Conservation (phyloP, 2,329 filamentous ascomycete species). For the Fusarium nanum region DNA sequence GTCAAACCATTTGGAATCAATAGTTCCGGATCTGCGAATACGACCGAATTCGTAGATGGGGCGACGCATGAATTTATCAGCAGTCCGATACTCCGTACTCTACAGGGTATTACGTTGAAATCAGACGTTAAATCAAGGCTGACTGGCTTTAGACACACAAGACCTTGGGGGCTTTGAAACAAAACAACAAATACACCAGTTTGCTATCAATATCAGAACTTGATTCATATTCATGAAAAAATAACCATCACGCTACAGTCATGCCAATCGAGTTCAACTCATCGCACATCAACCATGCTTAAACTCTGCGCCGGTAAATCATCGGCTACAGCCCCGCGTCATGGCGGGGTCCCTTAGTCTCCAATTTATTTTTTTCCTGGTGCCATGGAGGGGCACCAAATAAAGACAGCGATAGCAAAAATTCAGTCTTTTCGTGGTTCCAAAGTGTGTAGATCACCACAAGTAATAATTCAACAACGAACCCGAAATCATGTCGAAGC, state of each 20-base stretch:
- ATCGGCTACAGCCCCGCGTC: slow-evolving; percentile 31
- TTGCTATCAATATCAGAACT: neutral
- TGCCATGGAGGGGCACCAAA: slow-evolving; percentile 39
- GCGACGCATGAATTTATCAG: slow-evolving; percentile 31
- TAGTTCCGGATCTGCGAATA: slow-evolving; percentile 24
- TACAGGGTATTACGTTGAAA: slow-evolving; percentile 7
- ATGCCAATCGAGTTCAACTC: neutral
- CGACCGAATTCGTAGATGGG: slow-evolving; percentile 21
- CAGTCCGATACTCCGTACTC: neutral
- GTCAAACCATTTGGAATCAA: slow-evolving; percentile 35
- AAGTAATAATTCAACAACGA: neutral
- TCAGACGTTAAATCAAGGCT: slow-evolving; percentile 4
- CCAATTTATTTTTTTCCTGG: slow-evolving; percentile 35
- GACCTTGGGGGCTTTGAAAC: neutral
- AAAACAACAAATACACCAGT: neutral
- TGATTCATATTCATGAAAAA: neutral
- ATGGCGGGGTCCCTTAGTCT: slow-evolving; percentile 40
- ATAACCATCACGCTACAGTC: neutral
- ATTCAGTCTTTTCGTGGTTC: slow-evolving; percentile 28
- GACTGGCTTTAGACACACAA: neutral
- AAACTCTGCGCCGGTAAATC: slow-evolving; percentile 34
- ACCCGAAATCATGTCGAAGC: slow-evolving; percentile 66
- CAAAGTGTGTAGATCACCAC: slow-evolving; percentile 3
- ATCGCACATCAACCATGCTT: neutral
- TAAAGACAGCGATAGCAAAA: slow-evolving; percentile 24